Evolutionary conservation across 768 basidiomycete genomes (phyloP).

Genomic region (Clitopilus hobsonii): DNA sequence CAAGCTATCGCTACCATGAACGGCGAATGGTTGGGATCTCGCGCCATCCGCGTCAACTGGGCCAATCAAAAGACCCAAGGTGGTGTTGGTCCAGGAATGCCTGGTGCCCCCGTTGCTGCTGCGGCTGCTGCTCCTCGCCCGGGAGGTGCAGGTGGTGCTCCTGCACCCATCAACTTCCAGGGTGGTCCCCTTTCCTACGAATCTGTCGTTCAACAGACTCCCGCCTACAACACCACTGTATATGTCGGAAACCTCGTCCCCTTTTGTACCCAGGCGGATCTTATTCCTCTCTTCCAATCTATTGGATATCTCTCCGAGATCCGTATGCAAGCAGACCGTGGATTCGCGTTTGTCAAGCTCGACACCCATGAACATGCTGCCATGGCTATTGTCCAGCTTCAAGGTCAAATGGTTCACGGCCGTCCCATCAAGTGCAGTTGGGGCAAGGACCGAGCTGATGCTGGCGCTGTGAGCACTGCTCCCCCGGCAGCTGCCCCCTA

Average conservation of each 20-base stretch:
- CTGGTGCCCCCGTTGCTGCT: conserved; percentile 17
- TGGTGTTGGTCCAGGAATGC: conserved; percentile 25
- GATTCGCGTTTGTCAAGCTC: conserved; percentile 98
- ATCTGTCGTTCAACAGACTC: conserved; percentile 88
- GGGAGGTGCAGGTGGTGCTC: conserved; percentile 53
- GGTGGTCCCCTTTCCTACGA: conserved; percentile 90
- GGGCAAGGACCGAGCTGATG: conserved; percentile 91
- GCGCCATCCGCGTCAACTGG: conserved; percentile 99
- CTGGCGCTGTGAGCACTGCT: conserved; percentile 44
- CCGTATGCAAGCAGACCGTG: conserved; percentile 98
- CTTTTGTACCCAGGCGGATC: conserved; percentile 94
- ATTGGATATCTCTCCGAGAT: conserved; percentile 99
- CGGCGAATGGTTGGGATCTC: conserved; percentile 97
- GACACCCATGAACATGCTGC: conserved; percentile 99
- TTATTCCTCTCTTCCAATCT: conserved; percentile 96
- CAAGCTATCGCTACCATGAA: conserved; percentile 99
- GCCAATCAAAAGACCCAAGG: conserved; percentile 99
- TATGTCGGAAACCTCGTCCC: conserved; percentile 99
- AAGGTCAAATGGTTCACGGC: conserved; percentile 96
- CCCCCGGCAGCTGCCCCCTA: conserved; percentile 75
- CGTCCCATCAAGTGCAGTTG: conserved; percentile 97
- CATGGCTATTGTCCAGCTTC: conserved; percentile 94
- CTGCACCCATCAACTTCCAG: conserved; percentile 88
- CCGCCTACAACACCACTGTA: conserved; percentile 91
- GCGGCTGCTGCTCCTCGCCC: conserved; percentile 28